A percentile compares a stretch with the other conserved stretches of the same genome.
Evolutionary conservation across 2,329 filamentous ascomycete species (phyloP).

Genomic region (Xylaria multiplex): DNA sequence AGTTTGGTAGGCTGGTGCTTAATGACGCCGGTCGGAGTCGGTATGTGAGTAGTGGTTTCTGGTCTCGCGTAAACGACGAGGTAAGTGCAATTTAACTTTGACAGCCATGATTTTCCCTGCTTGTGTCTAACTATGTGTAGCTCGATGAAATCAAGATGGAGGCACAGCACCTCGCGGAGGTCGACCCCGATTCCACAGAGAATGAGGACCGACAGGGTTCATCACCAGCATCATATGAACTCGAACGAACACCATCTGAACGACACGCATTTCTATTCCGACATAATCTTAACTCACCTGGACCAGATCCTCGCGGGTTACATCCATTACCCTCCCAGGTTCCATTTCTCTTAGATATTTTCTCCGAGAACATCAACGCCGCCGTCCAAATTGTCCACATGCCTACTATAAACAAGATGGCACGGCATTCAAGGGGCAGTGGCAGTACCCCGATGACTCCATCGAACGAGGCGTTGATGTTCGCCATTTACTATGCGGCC

Average conservation of each 20-base stretch:
- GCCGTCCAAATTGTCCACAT: conserved; percentile 58
- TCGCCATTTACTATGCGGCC: conserved; percentile 67
- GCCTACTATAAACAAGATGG: conserved; percentile 54
- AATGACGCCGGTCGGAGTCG: conserved; percentile 55
- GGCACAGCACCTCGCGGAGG: conserved; percentile 47
- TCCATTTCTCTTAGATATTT: conserved; percentile 62
- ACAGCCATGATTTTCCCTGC: conserved; percentile 7
- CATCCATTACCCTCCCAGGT: conserved; percentile 65
- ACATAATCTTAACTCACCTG: conserved; percentile 52
- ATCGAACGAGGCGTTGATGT: conserved; percentile 63
- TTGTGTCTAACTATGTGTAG: conserved; percentile 46
- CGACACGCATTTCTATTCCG: conserved; percentile 64
- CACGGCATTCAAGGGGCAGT: conserved; percentile 50
- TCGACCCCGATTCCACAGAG: conserved; percentile 53
- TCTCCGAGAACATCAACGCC: conserved; percentile 62
- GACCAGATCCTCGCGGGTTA: conserved; percentile 52
- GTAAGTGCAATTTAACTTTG: conserved; percentile 47
- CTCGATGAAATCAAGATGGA: conserved; percentile 58
- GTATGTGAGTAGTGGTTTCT: conserved; percentile 64
- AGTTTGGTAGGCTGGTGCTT: conserved; percentile 60
- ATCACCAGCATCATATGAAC: conserved; percentile 52
- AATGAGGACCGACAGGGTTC: conserved; percentile 49
- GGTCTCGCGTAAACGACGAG: conserved; percentile 66
- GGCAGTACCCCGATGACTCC: conserved; percentile 51
- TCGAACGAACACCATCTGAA: conserved; percentile 55